Conservation (phyloP, 2,329 filamentous ascomycete genomes). For the Sphaceloma murrayae region DNA sequence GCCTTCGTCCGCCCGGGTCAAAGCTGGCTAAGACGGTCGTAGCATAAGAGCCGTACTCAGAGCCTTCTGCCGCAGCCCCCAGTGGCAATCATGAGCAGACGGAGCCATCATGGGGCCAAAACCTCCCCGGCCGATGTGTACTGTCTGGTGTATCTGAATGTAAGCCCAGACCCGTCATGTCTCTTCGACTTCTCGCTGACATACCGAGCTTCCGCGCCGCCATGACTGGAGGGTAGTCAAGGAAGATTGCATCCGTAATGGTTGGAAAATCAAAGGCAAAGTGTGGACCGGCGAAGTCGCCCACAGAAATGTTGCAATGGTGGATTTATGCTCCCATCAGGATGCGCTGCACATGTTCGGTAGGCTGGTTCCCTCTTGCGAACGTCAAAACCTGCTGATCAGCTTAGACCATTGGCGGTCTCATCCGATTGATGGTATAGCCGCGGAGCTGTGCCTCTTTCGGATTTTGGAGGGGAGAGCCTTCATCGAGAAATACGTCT, state of each 20-base stretch:
- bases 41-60: neutral
- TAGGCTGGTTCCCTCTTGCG: neutral
- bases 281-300: neutral
- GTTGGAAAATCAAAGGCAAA: neutral
- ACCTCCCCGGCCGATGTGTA: neutral
- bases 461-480: neutral
- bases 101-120: neutral
- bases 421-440: neutral
- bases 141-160: neutral
- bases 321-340: neutral
- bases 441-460: neutral
- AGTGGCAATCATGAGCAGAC: constrained; percentile 1
- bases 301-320: neutral
- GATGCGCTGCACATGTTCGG: neutral
- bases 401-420: neutral
- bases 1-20: neutral
- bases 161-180: neutral
- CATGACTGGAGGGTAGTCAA: constrained; percentile 2
- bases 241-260: neutral
- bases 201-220: neutral
- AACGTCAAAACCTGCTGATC: neutral
- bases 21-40: neutral
- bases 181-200: neutral
- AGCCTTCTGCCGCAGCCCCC: neutral
- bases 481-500: too few species aligned